Conservation (phyloP, 2,329 filamentous ascomycete species). For the Alternaria burnsii region DNA sequence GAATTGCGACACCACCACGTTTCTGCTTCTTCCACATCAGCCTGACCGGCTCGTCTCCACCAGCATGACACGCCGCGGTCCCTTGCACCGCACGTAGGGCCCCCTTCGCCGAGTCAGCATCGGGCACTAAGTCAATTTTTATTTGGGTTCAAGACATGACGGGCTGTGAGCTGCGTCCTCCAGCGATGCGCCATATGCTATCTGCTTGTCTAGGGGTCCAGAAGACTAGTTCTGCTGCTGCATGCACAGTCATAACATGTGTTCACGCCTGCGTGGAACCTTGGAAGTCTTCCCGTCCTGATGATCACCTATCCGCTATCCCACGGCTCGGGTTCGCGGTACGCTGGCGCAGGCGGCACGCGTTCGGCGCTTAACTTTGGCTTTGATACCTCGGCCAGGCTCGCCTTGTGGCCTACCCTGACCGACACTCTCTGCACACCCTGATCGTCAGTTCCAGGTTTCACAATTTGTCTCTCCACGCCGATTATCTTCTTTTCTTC, state of each 20-base stretch:
- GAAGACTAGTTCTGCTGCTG: not conserved
- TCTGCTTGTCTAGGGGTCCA: not conserved
- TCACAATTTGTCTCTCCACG: not conserved
- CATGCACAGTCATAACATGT: conserved; percentile 1
- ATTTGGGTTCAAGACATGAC: not conserved
- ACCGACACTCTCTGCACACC: not conserved
- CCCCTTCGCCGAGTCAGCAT: not conserved
- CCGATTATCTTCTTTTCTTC: not conserved
- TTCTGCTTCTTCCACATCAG: not conserved
- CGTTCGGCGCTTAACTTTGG: not conserved
- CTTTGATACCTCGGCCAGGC: not conserved
- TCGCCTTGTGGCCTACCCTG: conserved; percentile 1
- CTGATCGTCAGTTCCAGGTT: not conserved
- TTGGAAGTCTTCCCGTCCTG: not conserved
- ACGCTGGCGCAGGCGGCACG: conserved; percentile 2
- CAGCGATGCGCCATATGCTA: not conserved
- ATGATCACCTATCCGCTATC: not conserved
- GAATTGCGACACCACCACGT: not conserved
- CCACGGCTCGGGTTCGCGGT: conserved; percentile 2
- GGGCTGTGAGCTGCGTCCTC: not conserved
- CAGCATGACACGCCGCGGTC: not conserved
- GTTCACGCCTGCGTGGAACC: not conserved
- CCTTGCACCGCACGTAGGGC: not conserved
- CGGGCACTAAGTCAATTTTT: not conserved
- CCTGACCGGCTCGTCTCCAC: not conserved